phyloP scores from a whole-genome alignment of 148 eudicot species.

The Fagopyrum esculentum region DNA sequence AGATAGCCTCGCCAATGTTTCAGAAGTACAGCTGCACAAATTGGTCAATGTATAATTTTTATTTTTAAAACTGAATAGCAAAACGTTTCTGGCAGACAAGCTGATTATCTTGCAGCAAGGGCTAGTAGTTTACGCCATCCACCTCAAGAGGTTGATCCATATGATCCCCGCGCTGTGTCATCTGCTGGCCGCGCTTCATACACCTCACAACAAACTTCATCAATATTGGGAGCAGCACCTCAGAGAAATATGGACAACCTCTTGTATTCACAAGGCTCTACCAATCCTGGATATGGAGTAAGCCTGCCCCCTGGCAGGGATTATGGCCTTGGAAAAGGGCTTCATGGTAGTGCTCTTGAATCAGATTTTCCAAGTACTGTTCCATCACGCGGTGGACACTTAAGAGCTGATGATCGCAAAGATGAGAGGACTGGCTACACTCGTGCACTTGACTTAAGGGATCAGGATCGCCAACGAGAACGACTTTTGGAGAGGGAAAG shows the following conservation, averaged over 20 bases:
- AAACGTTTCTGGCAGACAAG: slow-evolving; percentile 96
- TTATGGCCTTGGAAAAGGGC: slow-evolving; percentile 82
- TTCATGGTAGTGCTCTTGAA: slow-evolving; percentile 59
- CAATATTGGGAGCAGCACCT: slow-evolving; percentile 92
- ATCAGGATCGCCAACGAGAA: slow-evolving; percentile 68
- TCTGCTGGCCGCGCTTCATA: slow-evolving; percentile 49
- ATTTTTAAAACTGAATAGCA: slow-evolving; percentile 57
- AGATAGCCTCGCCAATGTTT: slow-evolving; percentile 14
- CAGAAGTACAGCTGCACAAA: slow-evolving; percentile 18
- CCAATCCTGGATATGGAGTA: slow-evolving; percentile 93
- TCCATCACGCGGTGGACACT: slow-evolving; percentile 40
- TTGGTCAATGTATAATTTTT: slow-evolving; percentile 19
- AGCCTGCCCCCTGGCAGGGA: slow-evolving; percentile 99
- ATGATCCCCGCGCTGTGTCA: slow-evolving; percentile 56
- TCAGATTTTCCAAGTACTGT: slow-evolving; percentile 55
- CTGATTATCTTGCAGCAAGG: slow-evolving; percentile 87
- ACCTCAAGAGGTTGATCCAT: slow-evolving; percentile 57
- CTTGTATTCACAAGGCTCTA: slow-evolving; percentile 52
- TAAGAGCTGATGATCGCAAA: slow-evolving; percentile 62
- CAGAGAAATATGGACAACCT: slow-evolving; percentile 61
- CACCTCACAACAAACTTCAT: slow-evolving; percentile 64
- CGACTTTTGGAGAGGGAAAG: slow-evolving; percentile 58
- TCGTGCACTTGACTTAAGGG: slow-evolving; percentile 63
- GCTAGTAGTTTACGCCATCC: slow-evolving; percentile 56
- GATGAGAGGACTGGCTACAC: slow-evolving; percentile 46